phyloP scores from a whole-genome alignment of 179 eudicot species.

The Gypsophila paniculata region DNA sequence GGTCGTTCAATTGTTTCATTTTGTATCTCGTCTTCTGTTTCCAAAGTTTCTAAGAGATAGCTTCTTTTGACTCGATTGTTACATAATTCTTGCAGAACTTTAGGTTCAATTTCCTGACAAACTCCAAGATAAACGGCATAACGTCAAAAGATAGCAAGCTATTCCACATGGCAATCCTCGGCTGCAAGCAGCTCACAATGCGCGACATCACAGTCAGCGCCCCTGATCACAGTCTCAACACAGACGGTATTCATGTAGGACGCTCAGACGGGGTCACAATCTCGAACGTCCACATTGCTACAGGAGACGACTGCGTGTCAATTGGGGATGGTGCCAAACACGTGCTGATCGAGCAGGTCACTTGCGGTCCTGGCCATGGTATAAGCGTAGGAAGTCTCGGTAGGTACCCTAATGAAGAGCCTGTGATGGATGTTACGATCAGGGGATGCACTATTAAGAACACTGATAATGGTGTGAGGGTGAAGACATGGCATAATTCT shows the following conservation, averaged over 20 bases:
- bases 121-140: conserved; percentile 30
- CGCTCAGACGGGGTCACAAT: conserved; percentile 31
- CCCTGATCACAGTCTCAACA: conserved; percentile 42
- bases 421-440: conserved; percentile 28
- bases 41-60: too few relatives aligned
- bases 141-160: conserved; percentile 43
- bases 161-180: conserved; percentile 40
- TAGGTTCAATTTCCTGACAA: conserved; percentile 34
- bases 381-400: conserved; percentile 57
- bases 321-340: conserved; percentile 46
- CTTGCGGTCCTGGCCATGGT: conserved; percentile 57
- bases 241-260: conserved; percentile 54
- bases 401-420: conserved; percentile 33
- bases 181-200: conserved; percentile 34
- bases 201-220: conserved; percentile 29
- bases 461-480: conserved; percentile 40
- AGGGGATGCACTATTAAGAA: conserved; percentile 30
- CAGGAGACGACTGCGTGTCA: conserved; percentile 54
- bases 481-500: conserved; percentile 45
- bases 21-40: too few relatives aligned
- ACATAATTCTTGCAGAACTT: conserved; percentile 31
- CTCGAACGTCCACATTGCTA: conserved; percentile 22
- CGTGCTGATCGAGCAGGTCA: conserved; percentile 30
- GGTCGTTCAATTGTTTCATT: too few relatives aligned
- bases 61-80: background rate